Evolutionary conservation across 2,329 filamentous ascomycete species (phyloP).

Genomic region (Diaporthe destruens): DNA sequence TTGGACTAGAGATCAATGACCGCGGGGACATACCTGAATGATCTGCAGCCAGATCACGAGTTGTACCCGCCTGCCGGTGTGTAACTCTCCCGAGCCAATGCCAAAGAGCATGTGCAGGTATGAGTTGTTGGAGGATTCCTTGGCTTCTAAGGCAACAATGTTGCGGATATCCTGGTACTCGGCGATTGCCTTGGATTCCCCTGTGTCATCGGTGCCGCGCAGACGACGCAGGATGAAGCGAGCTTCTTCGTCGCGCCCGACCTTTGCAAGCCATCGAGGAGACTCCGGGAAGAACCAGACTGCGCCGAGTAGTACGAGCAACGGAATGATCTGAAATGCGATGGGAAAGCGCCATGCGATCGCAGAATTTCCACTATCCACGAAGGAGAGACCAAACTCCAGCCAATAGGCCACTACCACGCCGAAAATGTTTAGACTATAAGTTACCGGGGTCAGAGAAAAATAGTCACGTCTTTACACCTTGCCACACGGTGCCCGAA

Average conservation of each 20-base stretch:
- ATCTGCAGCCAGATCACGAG: slow-evolving; percentile 80
- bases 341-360: slow-evolving; percentile 52
- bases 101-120: slow-evolving; percentile 78
- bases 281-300: slow-evolving; percentile 44
- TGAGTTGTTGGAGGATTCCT: slow-evolving; percentile 67
- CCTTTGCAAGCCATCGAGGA: slow-evolving; percentile 43
- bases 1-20: neutral
- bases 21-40: slow-evolving; percentile 59
- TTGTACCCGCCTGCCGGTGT: slow-evolving; percentile 76
- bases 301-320: slow-evolving; percentile 38
- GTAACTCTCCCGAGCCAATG: slow-evolving; percentile 73
- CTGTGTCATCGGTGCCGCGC: slow-evolving; percentile 32
- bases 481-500: neutral
- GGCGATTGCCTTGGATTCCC: slow-evolving; percentile 33
- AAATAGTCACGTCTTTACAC: too few relatives aligned
- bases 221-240: slow-evolving; percentile 37
- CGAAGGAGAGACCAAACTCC: slow-evolving; percentile 47
- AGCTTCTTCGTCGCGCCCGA: slow-evolving; percentile 41
- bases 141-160: slow-evolving; percentile 72
- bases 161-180: slow-evolving; percentile 72
- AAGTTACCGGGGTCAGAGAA: neutral
- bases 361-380: slow-evolving; percentile 44
- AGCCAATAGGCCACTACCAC: slow-evolving; percentile 75
- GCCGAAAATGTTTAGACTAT: slow-evolving; percentile 74
- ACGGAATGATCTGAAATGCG: slow-evolving; percentile 45